Evolutionary conservation across 1,139 yeast genomes (phyloP), one percentile per base, ranked within the genome.

Genomic region (Yamadazyma sp.): DNA sequence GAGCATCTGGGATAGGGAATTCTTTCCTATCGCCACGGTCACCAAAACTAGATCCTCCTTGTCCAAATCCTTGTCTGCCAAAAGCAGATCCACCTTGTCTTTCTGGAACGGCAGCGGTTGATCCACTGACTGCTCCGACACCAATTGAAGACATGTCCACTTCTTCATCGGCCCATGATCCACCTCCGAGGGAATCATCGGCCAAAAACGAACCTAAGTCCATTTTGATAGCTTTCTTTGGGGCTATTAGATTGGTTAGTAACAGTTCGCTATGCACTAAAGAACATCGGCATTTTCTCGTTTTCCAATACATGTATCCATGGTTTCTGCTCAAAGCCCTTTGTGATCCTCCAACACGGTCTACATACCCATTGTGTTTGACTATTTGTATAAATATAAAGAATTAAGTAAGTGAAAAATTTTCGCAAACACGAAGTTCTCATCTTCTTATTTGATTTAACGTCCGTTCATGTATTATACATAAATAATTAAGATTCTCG

Each of bases 1-100:
- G 91, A 40, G 70, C 75, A 55, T 89, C 95, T 36, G 99, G 99
- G 46, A 94, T 74, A 33, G 96, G 96, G 55, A 69, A 85, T 56
- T 83, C 92, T 47, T 73, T 77, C 62, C 87, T 77, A 48, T 75
- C 70, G 40, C 20, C 31, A 15, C 18, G 37, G 11, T n/a, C 31
- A 15, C 18, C 31, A 14, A 27, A 34, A 18, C 17, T 30, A 14
- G 25, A 25, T 11, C 31, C 26, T 11, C 22, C 30, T 8, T 34
- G 26, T 10, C 31, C 30, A 11, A 24, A 11, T 29, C 41, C 41
- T 17, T 20, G 22, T 18, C 35, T 33, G 6, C 38, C 27, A 18
- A 42, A 37, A 16, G 31, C 44, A 23, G 42, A 49, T 18, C 40
- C 45, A 17, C 40, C 45, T 30, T 41, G 45, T 26, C 41, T 36